Evolutionary conservation across 192 early-diverging fungal species (phyloP), one percentile per base, ranked within the genome.

Genomic region (Coemansia sp.): DNA sequence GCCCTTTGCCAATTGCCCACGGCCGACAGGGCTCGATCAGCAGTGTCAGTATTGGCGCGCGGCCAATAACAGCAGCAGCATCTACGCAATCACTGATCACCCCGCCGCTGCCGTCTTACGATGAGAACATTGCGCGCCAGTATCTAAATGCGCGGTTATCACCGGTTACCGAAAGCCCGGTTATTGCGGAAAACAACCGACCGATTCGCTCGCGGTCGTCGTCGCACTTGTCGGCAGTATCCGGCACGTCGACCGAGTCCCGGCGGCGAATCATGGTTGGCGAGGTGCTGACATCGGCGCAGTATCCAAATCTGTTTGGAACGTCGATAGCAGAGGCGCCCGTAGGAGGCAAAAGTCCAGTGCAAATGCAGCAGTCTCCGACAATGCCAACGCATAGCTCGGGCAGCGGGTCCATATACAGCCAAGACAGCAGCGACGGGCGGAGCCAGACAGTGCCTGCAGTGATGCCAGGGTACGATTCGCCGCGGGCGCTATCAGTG

Each of bases 211-310:
- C 72, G 50, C 78, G 69, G 49, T 75, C 78, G 41, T 81, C 78
- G 22, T 81, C 78, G 12, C 77, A 63, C 27, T 62, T 73, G 22
- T 80, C 77, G 50, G 37, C 62, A 3, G 32, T 75, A 14, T 80
- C 78, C 8, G 78, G 72, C 21, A 61, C 52, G 9, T 80, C 78
- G 19, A 53, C 72, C 17, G 78, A 81, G 57, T 75, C 78, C 45
- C 72, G 72, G 15, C 78, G 78, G 32, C 78, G 78, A 57, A 81
- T 75, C n/a, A 53, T 69, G 43, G 69, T 72, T n/a, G 62, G 65
- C 15, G 78, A 75, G 62, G 66, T 66, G 41, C 65, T 59, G 24
- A 75, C 59, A 35, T 68, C 78, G 49, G 57, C 73, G n/a, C 72
- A 72, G 65, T 75, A 53, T 22, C 78, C 68, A 9, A 64, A 59